Evolutionary conservation across 257 asterid genomes (phyloP).

Genomic region (Anisodus acutangulus): DNA sequence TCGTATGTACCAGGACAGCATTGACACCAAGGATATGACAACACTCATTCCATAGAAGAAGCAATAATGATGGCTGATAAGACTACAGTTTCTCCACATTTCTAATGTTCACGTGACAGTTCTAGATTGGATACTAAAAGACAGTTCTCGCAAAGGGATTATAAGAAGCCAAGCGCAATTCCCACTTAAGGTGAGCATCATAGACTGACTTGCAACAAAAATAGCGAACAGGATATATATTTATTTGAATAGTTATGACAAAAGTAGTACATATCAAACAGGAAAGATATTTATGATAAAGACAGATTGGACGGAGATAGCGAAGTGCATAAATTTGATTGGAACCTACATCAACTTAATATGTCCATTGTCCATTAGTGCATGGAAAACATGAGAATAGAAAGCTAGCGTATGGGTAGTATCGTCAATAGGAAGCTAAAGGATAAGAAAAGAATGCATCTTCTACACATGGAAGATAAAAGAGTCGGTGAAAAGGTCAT

Average conservation of each 20-base stretch:
- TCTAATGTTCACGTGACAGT: neutral
- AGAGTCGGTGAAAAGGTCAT: neutral
- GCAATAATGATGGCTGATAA: neutral
- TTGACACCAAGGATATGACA: neutral
- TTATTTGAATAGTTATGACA: neutral
- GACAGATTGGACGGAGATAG: neutral
- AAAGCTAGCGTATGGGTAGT: neutral
- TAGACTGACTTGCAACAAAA: slow-evolving; percentile 1
- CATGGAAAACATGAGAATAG: neutral
- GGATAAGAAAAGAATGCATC: neutral
- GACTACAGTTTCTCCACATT: neutral
- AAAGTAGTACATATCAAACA: neutral
- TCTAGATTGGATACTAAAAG: neutral
- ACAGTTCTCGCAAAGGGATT: neutral
- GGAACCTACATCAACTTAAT: neutral
- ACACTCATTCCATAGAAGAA: slow-evolving; percentile 7
- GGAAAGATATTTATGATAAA: neutral
- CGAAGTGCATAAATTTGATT: neutral
- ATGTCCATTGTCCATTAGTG: neutral
- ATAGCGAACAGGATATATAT: neutral
- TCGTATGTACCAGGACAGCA: neutral
- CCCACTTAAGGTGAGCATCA: too few relatives aligned
- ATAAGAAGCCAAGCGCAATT: too few relatives aligned
- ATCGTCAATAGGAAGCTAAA: neutral
- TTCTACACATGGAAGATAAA: neutral